These are phyloP conservation scores for Diutina rugosa DNA, from an alignment of 1,139 yeast genomes.

Conservation along the genomic window DNA sequence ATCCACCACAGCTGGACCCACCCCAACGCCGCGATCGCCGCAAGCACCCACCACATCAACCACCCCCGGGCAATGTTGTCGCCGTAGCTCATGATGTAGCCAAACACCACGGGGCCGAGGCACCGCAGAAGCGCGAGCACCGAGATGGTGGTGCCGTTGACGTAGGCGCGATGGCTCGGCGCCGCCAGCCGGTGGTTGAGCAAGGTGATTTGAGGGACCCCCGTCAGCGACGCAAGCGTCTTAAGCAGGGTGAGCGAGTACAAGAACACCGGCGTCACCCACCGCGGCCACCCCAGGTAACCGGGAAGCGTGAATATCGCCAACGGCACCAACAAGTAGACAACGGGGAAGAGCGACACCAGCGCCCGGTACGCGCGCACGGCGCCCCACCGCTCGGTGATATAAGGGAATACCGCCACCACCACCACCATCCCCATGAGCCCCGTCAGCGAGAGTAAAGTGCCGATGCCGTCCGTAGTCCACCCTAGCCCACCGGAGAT, in stretches of 20 bases:
- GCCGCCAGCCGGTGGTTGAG: slow-evolving; percentile 14
- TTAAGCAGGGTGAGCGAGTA: slow-evolving; percentile 8
- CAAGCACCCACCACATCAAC: slow-evolving; percentile 37
- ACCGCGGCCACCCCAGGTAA: slow-evolving; percentile 6
- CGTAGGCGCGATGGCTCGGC: slow-evolving; percentile 13
- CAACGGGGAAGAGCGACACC: slow-evolving; percentile 7
- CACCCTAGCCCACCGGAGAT: slow-evolving; percentile 16
- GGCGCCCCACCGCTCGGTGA: slow-evolving; percentile 7
- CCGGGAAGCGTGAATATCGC: slow-evolving; percentile 8
- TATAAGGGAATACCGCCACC: slow-evolving; percentile 7
- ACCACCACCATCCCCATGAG: slow-evolving; percentile 8
- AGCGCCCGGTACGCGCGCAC: slow-evolving; percentile 8
- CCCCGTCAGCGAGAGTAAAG: slow-evolving; percentile 9
- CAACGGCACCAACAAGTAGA: slow-evolving; percentile 7
- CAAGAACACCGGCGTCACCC: slow-evolving; percentile 8
- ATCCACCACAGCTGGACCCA: neutral
- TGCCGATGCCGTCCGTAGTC: slow-evolving; percentile 8
- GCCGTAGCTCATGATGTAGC: slow-evolving; percentile 37
- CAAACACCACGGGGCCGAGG: slow-evolving; percentile 25
- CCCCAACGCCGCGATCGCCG: slow-evolving; percentile 6
- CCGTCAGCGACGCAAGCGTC: slow-evolving; percentile 7
- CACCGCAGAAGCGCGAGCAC: slow-evolving; percentile 12
- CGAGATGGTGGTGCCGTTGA: slow-evolving; percentile 13
- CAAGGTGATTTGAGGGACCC: slow-evolving; percentile 11
- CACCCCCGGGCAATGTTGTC: slow-evolving; percentile 30